Evolutionary conservation across 352 stramenopile species (phyloP), one percentile per base, ranked within the genome.

Genomic region (Globisporangium megalacanthum): DNA sequence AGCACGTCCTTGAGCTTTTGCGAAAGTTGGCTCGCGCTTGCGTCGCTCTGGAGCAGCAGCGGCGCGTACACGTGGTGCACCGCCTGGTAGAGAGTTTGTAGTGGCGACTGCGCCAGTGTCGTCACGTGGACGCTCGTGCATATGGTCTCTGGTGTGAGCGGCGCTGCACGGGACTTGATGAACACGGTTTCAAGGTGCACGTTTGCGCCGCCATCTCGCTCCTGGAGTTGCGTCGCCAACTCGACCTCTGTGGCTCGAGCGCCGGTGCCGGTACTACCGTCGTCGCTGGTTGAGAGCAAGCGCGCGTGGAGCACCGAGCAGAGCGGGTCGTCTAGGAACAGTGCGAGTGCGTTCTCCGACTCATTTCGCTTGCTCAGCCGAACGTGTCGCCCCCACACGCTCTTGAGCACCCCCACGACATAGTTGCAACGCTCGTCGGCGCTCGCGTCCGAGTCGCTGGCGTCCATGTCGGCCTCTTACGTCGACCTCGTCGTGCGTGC

Each of bases 31-130:
- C 68, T 68, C 0, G 78, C 72, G 1, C 61, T 71, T 1, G 62
- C 66, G 49, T 84, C 75, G 37, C 77, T 77, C 19, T 67, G 54
- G 20, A 96, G 69, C 50, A 96, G 59, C 46, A 91, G 60, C 25
- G 86, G 86, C 6, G 86, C 81, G 46, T 91, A 96, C 41, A 96
- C 79, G 22, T 94, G 74, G 54, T 94, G 79, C 52, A 96, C 68
- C 9, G 65, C 77, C 57, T 91, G 75, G 54, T 92, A 96, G 4
- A 96, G 73, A 66, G 77, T 91, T 52, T 82, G 69, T 41, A 96
- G 62, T 6, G 86, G 86, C 35, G 79, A 84, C 33, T 87, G 77
- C 22, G 75, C 57, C 25, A 88, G 69, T 3, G 79, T 86, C 20
- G 79, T 85, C 31, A 96, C 65, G 37, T 92, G 77, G 17, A 96